Evolutionary conservation across 345 rosid species (phyloP), one percentile per base, ranked within the genome.

Genomic region (Odontarrhena argentea): DNA sequence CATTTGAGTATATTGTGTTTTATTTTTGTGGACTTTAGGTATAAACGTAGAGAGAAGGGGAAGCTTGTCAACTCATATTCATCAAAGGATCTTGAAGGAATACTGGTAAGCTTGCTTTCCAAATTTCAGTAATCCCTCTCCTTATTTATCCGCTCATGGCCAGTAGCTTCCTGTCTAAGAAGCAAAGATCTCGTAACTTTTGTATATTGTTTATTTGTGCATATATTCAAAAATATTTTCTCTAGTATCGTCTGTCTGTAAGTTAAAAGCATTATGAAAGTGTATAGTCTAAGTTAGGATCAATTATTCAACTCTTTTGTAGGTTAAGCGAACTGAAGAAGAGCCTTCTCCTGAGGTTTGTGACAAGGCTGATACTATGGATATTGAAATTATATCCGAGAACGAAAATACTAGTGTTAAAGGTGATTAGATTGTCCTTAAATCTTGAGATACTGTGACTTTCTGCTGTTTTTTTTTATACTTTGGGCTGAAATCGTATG

Each of bases 11-110:
- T 28, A 32, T 30, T 57, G 4, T 13, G 12, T 60, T 63, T 49
- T 12, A 40, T 35, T 25, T 1, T 60, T 55, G 47, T 36, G 56
- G 22, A 18, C 22, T 10, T 64, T 70, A 87, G 95, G 77, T 94
- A 91, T 69, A 77, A 82, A 67, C 91, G 74, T 70, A 84, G 99
- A 80, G 99, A 94, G 77, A 83, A 78, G 46, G 99, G 90, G 71
- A 94, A 94, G 86, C 87, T 73, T 79, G 99, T 91, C 32, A 77
- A 73, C 54, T 79, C 87, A 25, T 94, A 91, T 80, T 84, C 99
- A 25, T 78, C 85, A 1, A 84, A 83, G 71, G 99, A 94, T 81
- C 95, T 94, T 68, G 88, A 84, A 74, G 97, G 97, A 70, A 94
- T 94, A 75, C 78, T 94, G 44, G 99, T 94, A 82, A 76, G 92